phyloP scores from a whole-genome alignment of 495 filamentous ascomycete genomes.

The Penicillium lividum region DNA sequence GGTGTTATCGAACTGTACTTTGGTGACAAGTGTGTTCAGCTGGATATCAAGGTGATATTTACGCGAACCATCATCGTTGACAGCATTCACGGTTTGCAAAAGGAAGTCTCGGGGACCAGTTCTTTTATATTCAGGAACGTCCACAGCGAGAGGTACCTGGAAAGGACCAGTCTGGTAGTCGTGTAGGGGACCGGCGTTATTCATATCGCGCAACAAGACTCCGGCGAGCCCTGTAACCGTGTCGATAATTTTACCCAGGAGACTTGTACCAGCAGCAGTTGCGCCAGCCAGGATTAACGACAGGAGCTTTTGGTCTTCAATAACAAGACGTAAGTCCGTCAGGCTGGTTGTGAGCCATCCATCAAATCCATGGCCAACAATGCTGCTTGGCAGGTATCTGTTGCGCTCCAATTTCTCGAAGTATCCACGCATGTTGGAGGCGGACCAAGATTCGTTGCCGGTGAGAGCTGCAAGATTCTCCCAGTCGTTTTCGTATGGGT shows the following conservation, averaged over 20 bases:
- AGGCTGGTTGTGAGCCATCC: constrained; percentile 58
- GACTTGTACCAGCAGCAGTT: constrained; percentile 35
- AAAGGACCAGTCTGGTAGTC: constrained; percentile 46
- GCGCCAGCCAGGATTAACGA: constrained; percentile 51
- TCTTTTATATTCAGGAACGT: constrained; percentile 44
- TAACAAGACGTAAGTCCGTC: constrained; percentile 47
- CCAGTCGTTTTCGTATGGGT: constrained; percentile 46
- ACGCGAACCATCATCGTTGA: constrained; percentile 51
- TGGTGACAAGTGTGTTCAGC: constrained; percentile 61
- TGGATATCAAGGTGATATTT: constrained; percentile 61
- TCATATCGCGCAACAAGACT: constrained; percentile 53
- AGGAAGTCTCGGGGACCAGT: constrained; percentile 55
- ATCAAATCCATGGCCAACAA: constrained; percentile 54
- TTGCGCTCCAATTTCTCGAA: constrained; percentile 52
- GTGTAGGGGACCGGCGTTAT: constrained; percentile 38
- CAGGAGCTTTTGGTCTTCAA: constrained; percentile 53
- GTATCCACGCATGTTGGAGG: constrained; percentile 41
- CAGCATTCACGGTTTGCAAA: constrained; percentile 48
- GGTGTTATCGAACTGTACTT: constrained; percentile 53
- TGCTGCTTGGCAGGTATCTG: constrained; percentile 47
- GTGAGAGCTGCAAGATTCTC: constrained; percentile 40
- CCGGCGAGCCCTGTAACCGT: constrained; percentile 40
- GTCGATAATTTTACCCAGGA: constrained; percentile 43
- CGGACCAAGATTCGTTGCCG: constrained; percentile 40
- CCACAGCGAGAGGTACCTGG: constrained; percentile 53